Evolutionary conservation across 257 asterid genomes (phyloP).

Genomic region (Solanum sejunctum): DNA sequence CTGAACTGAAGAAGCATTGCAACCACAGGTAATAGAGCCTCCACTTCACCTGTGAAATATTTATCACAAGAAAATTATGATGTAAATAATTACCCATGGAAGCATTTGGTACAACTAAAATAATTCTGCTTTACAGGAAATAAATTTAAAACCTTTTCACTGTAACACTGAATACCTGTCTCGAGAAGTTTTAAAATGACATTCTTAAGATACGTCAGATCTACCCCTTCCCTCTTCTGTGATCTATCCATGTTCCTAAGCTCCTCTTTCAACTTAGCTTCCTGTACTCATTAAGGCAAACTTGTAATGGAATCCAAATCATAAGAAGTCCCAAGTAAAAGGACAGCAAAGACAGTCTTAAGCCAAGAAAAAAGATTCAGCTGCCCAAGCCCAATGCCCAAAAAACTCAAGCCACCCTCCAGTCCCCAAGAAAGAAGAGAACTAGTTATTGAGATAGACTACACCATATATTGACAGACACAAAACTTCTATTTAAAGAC

Average conservation of each 20-base stretch:
- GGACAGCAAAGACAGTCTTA: not conserved
- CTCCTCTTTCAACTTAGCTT: conserved; percentile 84
- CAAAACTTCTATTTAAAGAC: not conserved
- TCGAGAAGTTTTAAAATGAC: conserved; percentile 81
- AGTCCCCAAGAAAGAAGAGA: not conserved
- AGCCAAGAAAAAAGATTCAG: not conserved
- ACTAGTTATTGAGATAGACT: not conserved
- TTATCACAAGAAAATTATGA: not conserved
- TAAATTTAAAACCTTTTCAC: not conserved
- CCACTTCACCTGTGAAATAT: conserved; percentile 74
- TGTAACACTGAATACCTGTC: conserved; percentile 47
- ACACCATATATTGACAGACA: not conserved
- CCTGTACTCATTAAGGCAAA: conserved; percentile 40
- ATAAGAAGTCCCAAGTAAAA: not conserved
- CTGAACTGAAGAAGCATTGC: conserved; percentile 99
- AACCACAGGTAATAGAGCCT: conserved; percentile 84
- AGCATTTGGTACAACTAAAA: not conserved
- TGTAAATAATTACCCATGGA: not conserved
- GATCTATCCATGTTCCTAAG: conserved; percentile 82
- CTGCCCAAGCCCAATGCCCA: not conserved
- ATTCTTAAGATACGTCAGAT: conserved; percentile 91
- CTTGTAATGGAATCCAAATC: not conserved
- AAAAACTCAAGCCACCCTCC: not conserved
- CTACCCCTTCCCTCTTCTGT: conserved; percentile 97
- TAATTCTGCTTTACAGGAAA: not conserved